Base-by-base conservation (phyloP, 2,329 filamentous ascomycete genomes). In the Phyllosticta citriasiana region DNA sequence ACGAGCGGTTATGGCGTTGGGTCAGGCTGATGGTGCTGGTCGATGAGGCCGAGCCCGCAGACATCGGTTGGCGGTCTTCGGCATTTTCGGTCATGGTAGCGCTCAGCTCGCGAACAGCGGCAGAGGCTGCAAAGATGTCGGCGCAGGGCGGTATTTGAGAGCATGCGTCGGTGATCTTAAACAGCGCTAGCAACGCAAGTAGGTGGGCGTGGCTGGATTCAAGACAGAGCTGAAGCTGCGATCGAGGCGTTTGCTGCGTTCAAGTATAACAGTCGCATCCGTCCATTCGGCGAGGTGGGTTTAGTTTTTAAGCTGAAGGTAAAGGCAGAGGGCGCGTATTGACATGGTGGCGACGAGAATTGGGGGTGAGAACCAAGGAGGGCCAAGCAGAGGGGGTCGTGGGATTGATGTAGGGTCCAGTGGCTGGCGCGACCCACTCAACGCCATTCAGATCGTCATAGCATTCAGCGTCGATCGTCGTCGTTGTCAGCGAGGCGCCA, bases 1-100 rank as follows among this genome's bases (percentile, higher is more conserved):
- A 72, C 57, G 70, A 65, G 60, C 75, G 74, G 24, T 71, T 68
- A 5, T 70, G 73, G 27, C 76, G 61, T 12, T 66, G 67, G 54
- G 78, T 69, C 60, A 62, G 8, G 25, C 27, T 24, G 59, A 61
- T 61, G 59, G n/a, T 65, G 54, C 47, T 62, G 4, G 30, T 25
- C 6, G 19, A 52, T 19, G 30, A 24, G 58, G 50, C 26, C 7
- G 27, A 33, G 25, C n/a, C n/a, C 14, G 33, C 40, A 8, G 53
- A 52, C 12, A 35, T n/a, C 2, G 16, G n/a, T 53, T 47, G 2
- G 40, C 14, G 40, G n/a, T 47, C 40, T 16, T 47, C 40, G 12
- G 40, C 16, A 16, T 47, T 14, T 47, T n/a, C 2, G 14, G 6
- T 47, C 40, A 47, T 47, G 40, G 16, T 47, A n/a, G 40, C 40